Conservation (phyloP, 306 rosid genomes). For the Psophocarpus tetragonolobus region DNA sequence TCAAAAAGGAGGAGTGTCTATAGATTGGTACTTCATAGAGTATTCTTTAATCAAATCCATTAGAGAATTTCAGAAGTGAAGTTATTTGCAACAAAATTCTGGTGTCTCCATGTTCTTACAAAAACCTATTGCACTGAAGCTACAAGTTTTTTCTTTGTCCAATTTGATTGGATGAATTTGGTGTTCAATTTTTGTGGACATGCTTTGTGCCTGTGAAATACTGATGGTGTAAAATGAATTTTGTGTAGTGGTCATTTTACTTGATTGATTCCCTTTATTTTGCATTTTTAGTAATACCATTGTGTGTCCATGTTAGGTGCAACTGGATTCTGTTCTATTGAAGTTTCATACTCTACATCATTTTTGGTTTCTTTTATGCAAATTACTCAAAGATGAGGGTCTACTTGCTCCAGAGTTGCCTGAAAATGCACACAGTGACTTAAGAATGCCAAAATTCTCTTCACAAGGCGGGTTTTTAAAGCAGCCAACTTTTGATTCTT, state of each 20-base stretch:
- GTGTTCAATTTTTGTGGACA: slow-evolving; percentile 15
- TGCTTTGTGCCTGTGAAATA: slow-evolving; percentile 1
- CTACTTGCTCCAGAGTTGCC: slow-evolving; percentile 35
- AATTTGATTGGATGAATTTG: slow-evolving; percentile 24
- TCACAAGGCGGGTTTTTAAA: slow-evolving; percentile 88
- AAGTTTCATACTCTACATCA: slow-evolving; percentile 81
- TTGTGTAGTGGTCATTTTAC: not conserved
- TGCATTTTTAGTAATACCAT: slow-evolving; percentile 35
- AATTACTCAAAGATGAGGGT: slow-evolving; percentile 70
- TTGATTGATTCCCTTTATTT: not conserved
- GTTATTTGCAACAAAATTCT: not conserved
- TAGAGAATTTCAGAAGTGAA: not conserved
- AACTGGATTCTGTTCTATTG: slow-evolving; percentile 62
- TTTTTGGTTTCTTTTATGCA: slow-evolving; percentile 87
- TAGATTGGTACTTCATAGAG: not conserved
- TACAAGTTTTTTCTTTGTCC: not conserved
- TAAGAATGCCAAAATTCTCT: slow-evolving; percentile 47
- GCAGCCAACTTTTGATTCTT: slow-evolving; percentile 65
- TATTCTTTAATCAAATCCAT: slow-evolving; percentile 20
- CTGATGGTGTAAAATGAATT: slow-evolving; percentile 22
- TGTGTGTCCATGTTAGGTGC: slow-evolving; percentile 63
- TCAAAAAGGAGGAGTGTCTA: not conserved
- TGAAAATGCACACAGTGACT: slow-evolving; percentile 39
- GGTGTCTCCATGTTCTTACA: not conserved
- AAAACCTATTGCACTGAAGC: not conserved